These are phyloP conservation scores for Chlorociboria aeruginascens DNA, from an alignment of 495 filamentous ascomycete species.

Conservation along the genomic window DNA sequence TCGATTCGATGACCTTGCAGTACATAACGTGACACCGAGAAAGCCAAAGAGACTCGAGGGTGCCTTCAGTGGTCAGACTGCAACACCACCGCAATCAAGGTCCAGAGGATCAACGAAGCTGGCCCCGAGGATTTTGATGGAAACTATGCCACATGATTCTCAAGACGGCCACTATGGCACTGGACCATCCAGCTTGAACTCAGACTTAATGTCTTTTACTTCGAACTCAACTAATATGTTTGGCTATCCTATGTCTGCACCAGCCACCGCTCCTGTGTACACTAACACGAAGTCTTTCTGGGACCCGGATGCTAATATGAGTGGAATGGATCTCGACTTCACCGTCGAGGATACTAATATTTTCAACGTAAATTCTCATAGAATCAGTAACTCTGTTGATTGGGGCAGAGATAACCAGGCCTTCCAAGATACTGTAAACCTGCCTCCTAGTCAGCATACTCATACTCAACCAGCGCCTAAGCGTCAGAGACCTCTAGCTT, in stretches of 20 bases:
- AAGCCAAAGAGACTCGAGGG: conserved; percentile 26
- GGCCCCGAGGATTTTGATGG: conserved; percentile 34
- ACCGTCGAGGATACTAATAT: conserved; percentile 21
- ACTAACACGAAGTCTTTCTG: conserved; percentile 60
- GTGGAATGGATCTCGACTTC: conserved; percentile 46
- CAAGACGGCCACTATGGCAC: conserved; percentile 21
- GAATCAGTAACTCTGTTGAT: conserved; percentile 31
- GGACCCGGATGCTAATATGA: conserved; percentile 48
- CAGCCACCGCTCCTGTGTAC: conserved; percentile 55
- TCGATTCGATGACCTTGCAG: conserved; percentile 21
- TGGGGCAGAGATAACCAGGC: conserved; percentile 37
- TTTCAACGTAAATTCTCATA: conserved; percentile 20
- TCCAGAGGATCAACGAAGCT: conserved; percentile 39
- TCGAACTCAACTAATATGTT: conserved; percentile 55
- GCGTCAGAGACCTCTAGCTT: conserved; percentile 17
- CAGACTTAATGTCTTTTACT: conserved; percentile 26
- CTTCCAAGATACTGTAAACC: conserved; percentile 28
- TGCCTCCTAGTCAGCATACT: not conserved
- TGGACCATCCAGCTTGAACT: conserved; percentile 14
- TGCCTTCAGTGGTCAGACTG: conserved; percentile 30
- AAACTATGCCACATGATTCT: conserved; percentile 41
- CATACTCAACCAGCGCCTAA: conserved; percentile 1
- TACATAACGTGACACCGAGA: conserved; percentile 23
- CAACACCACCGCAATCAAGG: conserved; percentile 38
- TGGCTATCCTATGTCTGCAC: conserved; percentile 56